Base-by-base conservation (phyloP, 2,329 filamentous ascomycete species). In the Aureobasidium sp. region DNA sequence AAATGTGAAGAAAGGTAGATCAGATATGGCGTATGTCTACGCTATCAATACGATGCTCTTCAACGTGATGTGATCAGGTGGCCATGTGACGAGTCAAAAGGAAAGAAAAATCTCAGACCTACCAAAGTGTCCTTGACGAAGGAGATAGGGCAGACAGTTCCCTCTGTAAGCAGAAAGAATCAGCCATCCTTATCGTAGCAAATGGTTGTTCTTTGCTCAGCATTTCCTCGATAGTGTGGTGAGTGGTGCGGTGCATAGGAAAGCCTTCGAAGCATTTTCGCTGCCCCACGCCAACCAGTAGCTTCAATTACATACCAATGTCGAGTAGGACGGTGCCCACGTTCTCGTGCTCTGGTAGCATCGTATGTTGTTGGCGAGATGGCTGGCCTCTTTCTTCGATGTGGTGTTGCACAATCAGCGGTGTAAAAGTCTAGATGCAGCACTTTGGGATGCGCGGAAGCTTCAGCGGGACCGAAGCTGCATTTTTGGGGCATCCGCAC, bases 51-150 rank as follows among this genome's bases (percentile, higher is more conserved):
- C 39, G 41, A 34, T 46, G 41, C 29, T 57, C 27, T 57, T 36
- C 39, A n/a, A 46, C 41, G 53, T 36, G 53, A 57, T 57, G 29
- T 46, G 53, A 46, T 44, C 53, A 57, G 39, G 39, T 46, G 53
- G 26, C 27, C 53, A n/a, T 24, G 53, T 46, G 26, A 46, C 39
- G 39, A 46, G 27, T 27, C 43, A 46, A 57, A 57, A 27, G 29
- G 20, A 57, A 34, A 34, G 32, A 63, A 65, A 57, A 65, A 64
- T 62, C 46, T 55, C 66, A 41, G 61, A 71, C 88, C 83, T 84
- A 92, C 89, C 78, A 92, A 79, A 67, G 89, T 84, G 73, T 92
- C 87, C 77, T 90, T 90, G 75, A 92, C 89, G 75, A 92, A 92
- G 68, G 87, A 90, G 73, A 92, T 91, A 68, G 88, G 87, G 74